A percentile compares a stretch with the other conserved stretches of the same genome.
Evolutionary conservation across 176 grass and related monocot species (phyloP).

Genomic region (Zea luxurians): DNA sequence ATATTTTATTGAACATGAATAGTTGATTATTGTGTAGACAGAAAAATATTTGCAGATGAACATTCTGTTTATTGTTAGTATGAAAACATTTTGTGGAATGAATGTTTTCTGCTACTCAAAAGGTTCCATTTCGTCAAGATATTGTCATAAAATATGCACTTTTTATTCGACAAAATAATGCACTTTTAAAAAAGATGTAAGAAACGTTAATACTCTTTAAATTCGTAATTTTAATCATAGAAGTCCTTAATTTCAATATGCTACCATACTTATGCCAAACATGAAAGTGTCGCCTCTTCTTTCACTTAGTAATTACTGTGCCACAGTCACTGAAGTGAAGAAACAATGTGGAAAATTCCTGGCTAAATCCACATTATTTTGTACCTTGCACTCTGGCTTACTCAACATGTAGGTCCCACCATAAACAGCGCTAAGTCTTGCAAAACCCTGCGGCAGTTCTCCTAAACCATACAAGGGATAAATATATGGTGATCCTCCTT

Average conservation of each 20-base stretch:
- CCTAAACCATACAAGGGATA: slow-evolving; percentile 92
- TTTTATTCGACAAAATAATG: not conserved
- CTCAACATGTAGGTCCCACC: slow-evolving; percentile 93
- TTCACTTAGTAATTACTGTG: not conserved
- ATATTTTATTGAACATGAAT: no score
- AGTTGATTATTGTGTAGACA: no score
- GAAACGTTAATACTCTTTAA: not conserved
- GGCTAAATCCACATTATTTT: not conserved
- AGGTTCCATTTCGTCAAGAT: not conserved
- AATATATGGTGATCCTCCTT: slow-evolving; percentile 97
- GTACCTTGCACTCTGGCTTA: slow-evolving; percentile 98
- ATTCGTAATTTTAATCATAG: not conserved
- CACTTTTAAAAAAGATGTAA: not conserved
- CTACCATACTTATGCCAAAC: not conserved
- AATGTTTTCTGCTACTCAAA: not conserved
- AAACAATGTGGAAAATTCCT: not conserved
- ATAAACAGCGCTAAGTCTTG: slow-evolving; percentile 92
- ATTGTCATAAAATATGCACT: not conserved
- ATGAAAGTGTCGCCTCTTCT: not conserved
- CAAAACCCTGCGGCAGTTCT: slow-evolving; percentile 97
- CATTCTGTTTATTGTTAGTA: not conserved
- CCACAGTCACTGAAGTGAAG: not conserved
- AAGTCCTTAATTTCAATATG: not conserved
- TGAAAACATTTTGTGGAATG: not conserved
- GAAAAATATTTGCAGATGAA: no score